These are phyloP conservation scores for Magnusiomyces tetraspermus DNA, from an alignment of 1,139 yeast genomes.

Conservation along the genomic window DNA sequence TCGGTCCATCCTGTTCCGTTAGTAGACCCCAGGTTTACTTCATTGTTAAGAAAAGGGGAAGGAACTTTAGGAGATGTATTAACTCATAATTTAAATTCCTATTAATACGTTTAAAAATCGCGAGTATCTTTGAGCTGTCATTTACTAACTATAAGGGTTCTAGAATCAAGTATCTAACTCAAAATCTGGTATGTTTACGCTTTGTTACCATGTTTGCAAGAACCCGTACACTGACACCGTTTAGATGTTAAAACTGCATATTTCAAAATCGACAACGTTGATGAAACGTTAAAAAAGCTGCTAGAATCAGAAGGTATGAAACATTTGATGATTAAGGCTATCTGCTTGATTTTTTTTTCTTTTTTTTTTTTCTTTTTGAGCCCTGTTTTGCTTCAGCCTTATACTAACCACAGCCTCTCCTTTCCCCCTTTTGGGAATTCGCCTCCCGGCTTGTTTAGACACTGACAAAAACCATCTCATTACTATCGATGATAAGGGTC, in stretches of 20 bases:
- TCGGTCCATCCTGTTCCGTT: no score
- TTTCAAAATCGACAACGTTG: conserved; percentile 48
- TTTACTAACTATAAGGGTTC: no score
- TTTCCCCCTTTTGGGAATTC: not conserved
- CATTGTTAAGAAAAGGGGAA: no score
- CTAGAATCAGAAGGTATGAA: conserved; percentile 47
- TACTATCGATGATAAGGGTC: conserved; percentile 87
- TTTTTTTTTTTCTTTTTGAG: conserved; percentile 4
- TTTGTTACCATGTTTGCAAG: not conserved
- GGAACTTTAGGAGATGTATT: no score
- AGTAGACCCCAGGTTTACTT: no score
- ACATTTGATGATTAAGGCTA: not conserved
- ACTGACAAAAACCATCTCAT: conserved; percentile 82
- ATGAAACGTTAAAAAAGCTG: conserved; percentile 59
- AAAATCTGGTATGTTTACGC: not conserved
- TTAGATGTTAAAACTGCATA: not conserved
- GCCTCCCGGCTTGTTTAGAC: no score
- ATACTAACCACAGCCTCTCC: not conserved
- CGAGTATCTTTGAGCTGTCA: no score
- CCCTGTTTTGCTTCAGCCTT: no score
- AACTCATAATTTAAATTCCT: no score
- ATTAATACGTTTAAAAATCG: no score
- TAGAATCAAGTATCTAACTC: no score
- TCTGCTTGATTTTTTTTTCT: not conserved
- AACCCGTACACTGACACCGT: not conserved